Base-by-base conservation (phyloP, 805 yeast genomes). In the Tetrapisispora iriomotensis region DNA sequence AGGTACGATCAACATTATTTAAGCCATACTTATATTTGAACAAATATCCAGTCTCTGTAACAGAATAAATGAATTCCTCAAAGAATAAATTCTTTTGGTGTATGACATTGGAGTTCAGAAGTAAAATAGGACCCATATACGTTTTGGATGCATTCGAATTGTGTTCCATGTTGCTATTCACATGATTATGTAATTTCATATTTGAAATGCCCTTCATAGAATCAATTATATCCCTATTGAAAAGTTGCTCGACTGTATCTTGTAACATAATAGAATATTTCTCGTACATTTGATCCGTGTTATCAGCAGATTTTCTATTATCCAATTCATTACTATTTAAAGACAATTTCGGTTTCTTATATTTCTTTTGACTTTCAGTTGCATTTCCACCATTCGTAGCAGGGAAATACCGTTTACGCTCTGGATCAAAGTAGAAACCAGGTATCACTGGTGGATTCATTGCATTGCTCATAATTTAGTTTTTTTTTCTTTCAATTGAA, bases 361-460 rank as follows among this genome's bases (percentile, higher is more conserved):
- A 34, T 10, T 34, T 25, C 14, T 34, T 34, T 18, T 34, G 36
- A 25, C 18, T 13, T n/a, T 34, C 36, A 15, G 29, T 34, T 10
- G 21, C 29, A 25, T 6, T 7, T 13, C 6, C 36, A 18, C 9
- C 15, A 21, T 12, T 10, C 3, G 6, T 25, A 18, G 42, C 25
- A 21, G 43, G 50, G 37, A 58, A 58, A 37, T 58, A 58, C 17
- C 56, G 46, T 21, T 47, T 46, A 15, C 45, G 46, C 28, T 42
- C 49, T 20, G 44, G 40, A 40, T 58, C 60, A 35, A 40, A 58
- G 29, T 54, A 51, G 20, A 51, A 50, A 4, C 61, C 62, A 17
- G 62, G 62, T 25, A 34, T 15, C 9, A 18, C 36, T 9, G 28
- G 21, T 14, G 36, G 28, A 8, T 24, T 15, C 13, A 7, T 5